Evolutionary conservation across 208 protist species (phyloP).

Genomic region (Lotmaria passim): DNA sequence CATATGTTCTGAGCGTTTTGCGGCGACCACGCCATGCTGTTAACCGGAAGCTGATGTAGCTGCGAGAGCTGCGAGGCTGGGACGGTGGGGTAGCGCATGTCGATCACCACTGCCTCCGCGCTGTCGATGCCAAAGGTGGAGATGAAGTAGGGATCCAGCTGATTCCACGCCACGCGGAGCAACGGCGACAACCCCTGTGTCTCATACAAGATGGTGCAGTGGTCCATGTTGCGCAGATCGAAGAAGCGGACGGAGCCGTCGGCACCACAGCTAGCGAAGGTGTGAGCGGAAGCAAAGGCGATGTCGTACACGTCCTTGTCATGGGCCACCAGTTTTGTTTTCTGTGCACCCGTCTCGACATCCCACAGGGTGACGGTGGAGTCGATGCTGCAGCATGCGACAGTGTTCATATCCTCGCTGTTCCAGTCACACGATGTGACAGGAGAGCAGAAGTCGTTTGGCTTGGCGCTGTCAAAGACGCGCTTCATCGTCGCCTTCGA

Average conservation of each 20-base stretch:
- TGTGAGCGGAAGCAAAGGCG: constrained; percentile 94
- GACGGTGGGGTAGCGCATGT: constrained; percentile 93
- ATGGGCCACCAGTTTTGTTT: constrained; percentile 99
- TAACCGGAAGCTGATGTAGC: constrained; percentile 93
- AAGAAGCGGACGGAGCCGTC: constrained; percentile 98
- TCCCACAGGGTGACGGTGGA: constrained; percentile 99
- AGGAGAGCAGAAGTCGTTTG: constrained; percentile 98
- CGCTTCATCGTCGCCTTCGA: constrained; percentile 91
- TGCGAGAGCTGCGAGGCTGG: constrained; percentile 82
- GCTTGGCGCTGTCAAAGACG: constrained; percentile 81
- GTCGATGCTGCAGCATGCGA: constrained; percentile 98
- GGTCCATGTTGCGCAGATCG: constrained; percentile 97
- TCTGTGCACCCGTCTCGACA: constrained; percentile 86
- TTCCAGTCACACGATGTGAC: constrained; percentile 99
- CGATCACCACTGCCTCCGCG: constrained; percentile 94
- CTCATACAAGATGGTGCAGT: constrained; percentile 99
- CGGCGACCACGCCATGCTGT: constrained; percentile 96
- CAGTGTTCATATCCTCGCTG: constrained; percentile 92
- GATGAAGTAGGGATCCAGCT: constrained; percentile 97
- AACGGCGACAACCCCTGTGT: constrained; percentile 90
- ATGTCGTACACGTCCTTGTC: constrained; percentile 99
- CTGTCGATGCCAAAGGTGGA: constrained; percentile 96
- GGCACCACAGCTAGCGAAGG: constrained; percentile 98
- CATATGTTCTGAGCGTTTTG: constrained; percentile 94
- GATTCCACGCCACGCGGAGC: constrained; percentile 97